A percentile compares a stretch with the other conserved stretches of the same genome.
Evolutionary conservation across 495 filamentous ascomycete species (phyloP).

Genomic region (Apiosordaria backusii): DNA sequence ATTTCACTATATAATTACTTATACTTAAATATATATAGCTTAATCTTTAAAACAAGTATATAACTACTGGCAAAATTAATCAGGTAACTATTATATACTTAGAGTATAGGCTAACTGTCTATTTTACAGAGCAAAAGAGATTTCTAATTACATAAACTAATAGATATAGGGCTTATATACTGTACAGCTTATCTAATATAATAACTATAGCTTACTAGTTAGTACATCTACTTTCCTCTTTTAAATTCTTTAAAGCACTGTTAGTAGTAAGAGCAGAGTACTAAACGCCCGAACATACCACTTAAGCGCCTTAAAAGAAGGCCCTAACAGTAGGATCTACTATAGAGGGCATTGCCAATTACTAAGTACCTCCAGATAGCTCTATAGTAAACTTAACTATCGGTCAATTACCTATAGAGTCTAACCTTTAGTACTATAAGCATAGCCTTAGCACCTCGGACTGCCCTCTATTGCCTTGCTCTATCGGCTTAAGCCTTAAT

Average conservation of each 20-base stretch:
- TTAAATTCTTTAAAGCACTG: slow-evolving; percentile 19
- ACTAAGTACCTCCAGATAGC: slow-evolving; percentile 40
- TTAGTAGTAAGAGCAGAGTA: slow-evolving; percentile 11
- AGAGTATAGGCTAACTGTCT: slow-evolving; percentile 21
- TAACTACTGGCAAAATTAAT: slow-evolving; percentile 70
- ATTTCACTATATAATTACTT: slow-evolving; percentile 67
- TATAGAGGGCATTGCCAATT: slow-evolving; percentile 33
- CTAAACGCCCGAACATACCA: slow-evolving; percentile 1
- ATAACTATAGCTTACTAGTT: slow-evolving; percentile 17
- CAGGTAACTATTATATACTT: slow-evolving; percentile 56
- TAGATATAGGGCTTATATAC: slow-evolving; percentile 9
- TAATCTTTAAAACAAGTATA: slow-evolving; percentile 74
- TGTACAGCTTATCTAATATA: slow-evolving; percentile 18
- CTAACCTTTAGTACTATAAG: slow-evolving; percentile 25
- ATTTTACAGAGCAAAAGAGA: slow-evolving; percentile 20
- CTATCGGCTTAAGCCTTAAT: background rate
- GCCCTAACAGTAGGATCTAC: slow-evolving; percentile 9
- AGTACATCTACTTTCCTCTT: slow-evolving; percentile 21
- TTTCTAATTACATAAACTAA: slow-evolving; percentile 20
- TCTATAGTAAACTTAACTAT: slow-evolving; percentile 41
- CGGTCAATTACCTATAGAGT: slow-evolving; percentile 53
- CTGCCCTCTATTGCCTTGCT: background rate
- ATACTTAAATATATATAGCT: slow-evolving; percentile 71
- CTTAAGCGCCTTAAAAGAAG: slow-evolving; percentile 21
- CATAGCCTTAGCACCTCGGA: background rate